Percentiles rank a stretch among this genome's conserved stretches.
Evolutionary conservation across 1,139 yeast genomes (phyloP).

Genomic region (Lodderomyces elongisporus): DNA sequence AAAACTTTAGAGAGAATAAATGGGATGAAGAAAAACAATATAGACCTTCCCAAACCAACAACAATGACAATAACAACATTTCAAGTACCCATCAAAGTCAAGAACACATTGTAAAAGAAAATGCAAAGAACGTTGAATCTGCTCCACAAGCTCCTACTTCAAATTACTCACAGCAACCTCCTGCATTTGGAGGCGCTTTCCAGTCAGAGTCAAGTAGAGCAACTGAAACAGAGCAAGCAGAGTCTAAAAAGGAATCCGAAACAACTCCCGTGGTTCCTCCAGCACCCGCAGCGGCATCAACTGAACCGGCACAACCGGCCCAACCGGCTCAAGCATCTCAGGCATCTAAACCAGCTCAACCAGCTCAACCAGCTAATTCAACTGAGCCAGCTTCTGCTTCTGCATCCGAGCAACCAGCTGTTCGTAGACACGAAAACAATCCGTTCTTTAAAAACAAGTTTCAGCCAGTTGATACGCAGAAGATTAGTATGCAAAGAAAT

Average conservation of each 20-base stretch:
- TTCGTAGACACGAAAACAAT: constrained; percentile 14
- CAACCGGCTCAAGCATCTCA: constrained; percentile 4
- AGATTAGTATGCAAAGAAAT: constrained; percentile 59
- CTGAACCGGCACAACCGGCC: background rate
- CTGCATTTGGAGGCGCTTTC: no score
- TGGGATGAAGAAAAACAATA: no score
- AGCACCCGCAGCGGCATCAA: background rate
- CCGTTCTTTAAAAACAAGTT: constrained; percentile 49
- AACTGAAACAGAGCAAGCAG: no score
- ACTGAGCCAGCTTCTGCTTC: background rate
- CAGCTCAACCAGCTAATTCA: constrained; percentile 1
- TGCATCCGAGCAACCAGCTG: constrained; percentile 1
- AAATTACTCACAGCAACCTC: no score
- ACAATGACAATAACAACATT: no score
- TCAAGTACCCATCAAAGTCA: no score
- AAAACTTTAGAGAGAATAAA: no score
- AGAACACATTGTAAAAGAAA: no score
- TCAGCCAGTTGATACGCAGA: constrained; percentile 43
- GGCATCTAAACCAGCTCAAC: constrained; percentile 3
- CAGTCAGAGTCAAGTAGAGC: no score
- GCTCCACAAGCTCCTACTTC: no score
- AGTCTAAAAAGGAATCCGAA: background rate
- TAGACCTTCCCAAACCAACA: no score
- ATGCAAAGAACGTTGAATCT: no score
- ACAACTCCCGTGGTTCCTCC: background rate